Base-by-base conservation (phyloP, 345 rosid species). In the Psidium friedrichsthalianum region DNA sequence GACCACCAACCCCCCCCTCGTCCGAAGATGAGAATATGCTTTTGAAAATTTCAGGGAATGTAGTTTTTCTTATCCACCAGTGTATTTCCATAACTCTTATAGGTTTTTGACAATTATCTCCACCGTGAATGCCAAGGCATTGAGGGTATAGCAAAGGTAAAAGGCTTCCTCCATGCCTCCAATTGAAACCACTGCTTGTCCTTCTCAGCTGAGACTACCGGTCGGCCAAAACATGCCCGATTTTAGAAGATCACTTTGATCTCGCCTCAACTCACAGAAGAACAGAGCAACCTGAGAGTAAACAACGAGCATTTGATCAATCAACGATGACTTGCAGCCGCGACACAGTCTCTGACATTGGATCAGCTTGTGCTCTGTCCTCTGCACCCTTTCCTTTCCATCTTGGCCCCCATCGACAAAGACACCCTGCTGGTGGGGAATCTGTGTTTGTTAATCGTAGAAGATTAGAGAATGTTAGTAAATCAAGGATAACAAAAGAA, bases 91-190 rank as follows among this genome's bases (percentile, higher is more conserved):
- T 6, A 88, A 83, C 57, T 91, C 94, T 22, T 80, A 85, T 83
- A 86, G 29, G 85, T 87, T 83, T 88, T 91, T 25, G 85, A 87
- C 56, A 82, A 51, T 87, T 85, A 81, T 89, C 91, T 83, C 87
- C 86, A 29, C 89, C 88, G 5, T 80, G 44, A 86, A 96, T 89
- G 84, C 86, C 90, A 82, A 97, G 89, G 93, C 99, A 95, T 83
- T 91, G 59, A 95, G 90, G 86, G 87, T 88, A 91, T 90, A 86
- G 36, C 89, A 84, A 85, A 95, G 85, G 61, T 88, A 95, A 87
- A 95, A 96, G 58, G 98, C 96, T 93, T 97, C 99, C 89, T 96
- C 99, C 87, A 92, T 84, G 51, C 92, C n/a, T n/a, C 86, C 88
- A 95, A 83, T 82, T 91, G 96, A 91, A 93, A 89, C 98, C 95